Percentiles rank a stretch among this genome's conserved stretches.
phyloP scores from a whole-genome alignment of 306 rosid species.

The Medicago arabica region DNA sequence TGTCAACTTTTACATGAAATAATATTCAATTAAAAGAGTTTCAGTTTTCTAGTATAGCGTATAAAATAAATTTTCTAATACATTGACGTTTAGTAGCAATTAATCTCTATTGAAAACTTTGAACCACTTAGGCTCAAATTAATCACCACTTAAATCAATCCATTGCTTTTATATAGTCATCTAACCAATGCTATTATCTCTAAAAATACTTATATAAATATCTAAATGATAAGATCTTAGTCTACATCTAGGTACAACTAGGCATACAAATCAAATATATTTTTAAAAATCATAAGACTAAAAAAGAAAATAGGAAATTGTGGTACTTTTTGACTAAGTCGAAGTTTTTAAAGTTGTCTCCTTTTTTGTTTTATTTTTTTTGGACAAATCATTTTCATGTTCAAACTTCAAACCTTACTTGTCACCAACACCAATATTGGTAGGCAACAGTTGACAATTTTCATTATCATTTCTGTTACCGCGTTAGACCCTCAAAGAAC shows the following conservation, averaged over 20 bases:
- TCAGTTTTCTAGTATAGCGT: background rate
- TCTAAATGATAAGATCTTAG: background rate
- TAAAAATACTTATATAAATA: background rate
- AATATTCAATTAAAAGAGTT: background rate
- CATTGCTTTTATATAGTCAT: no score
- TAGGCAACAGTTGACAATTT: constrained; percentile 25
- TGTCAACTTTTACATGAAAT: background rate
- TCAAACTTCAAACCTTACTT: constrained; percentile 40
- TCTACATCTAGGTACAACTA: background rate
- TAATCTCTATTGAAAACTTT: no score
- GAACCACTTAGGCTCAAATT: no score
- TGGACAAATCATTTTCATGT: background rate
- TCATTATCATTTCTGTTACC: constrained; percentile 28
- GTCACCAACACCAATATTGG: constrained; percentile 36
- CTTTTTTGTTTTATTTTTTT: constrained; percentile 4
- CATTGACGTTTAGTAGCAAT: no score
- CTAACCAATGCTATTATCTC: background rate
- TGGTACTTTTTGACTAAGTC: constrained; percentile 47
- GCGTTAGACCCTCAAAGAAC: constrained; percentile 38
- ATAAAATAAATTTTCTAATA: background rate
- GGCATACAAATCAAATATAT: background rate
- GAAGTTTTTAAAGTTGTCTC: background rate
- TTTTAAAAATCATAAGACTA: background rate
- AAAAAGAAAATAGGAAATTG: background rate
- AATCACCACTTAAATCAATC: no score